Evolutionary conservation across 306 rosid species (phyloP).

Genomic region (Ormosia semicastrata): DNA sequence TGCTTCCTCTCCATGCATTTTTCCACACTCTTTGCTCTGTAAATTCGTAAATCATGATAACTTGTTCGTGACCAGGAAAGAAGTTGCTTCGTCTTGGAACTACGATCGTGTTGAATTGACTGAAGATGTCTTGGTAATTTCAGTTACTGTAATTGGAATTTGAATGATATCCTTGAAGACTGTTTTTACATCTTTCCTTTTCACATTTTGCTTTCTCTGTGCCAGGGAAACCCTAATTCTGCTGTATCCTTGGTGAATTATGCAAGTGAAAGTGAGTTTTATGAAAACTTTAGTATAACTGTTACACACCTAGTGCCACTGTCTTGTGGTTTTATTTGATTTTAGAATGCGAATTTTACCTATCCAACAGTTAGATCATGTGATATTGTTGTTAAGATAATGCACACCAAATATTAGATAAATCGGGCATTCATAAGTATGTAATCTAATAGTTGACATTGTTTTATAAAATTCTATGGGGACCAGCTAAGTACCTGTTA

Average conservation of each 20-base stretch:
- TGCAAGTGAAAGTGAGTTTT: constrained; percentile 71
- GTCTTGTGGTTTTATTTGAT: not conserved
- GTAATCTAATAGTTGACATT: not conserved
- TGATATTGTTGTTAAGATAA: not conserved
- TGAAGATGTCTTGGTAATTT: constrained; percentile 69
- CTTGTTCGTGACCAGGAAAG: constrained; percentile 52
- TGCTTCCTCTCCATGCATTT: not conserved
- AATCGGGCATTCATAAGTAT: not conserved
- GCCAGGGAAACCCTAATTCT: constrained; percentile 52
- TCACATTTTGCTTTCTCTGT: constrained; percentile 28
- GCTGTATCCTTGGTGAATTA: constrained; percentile 64
- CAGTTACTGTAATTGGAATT: not conserved
- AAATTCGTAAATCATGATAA: not conserved
- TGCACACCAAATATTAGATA: not conserved
- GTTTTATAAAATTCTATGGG: not conserved
- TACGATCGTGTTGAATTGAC: constrained; percentile 35
- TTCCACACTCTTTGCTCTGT: not conserved
- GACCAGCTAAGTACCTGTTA: not conserved
- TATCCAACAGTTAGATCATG: not conserved
- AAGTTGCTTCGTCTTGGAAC: constrained; percentile 38
- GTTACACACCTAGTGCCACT: not conserved
- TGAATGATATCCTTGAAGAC: not conserved
- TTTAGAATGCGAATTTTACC: not conserved
- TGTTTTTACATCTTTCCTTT: not conserved
- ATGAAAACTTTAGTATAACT: not conserved